Base-by-base conservation (phyloP, 371 early-diverging fungal genomes). In the Entomophthora muscae region DNA sequence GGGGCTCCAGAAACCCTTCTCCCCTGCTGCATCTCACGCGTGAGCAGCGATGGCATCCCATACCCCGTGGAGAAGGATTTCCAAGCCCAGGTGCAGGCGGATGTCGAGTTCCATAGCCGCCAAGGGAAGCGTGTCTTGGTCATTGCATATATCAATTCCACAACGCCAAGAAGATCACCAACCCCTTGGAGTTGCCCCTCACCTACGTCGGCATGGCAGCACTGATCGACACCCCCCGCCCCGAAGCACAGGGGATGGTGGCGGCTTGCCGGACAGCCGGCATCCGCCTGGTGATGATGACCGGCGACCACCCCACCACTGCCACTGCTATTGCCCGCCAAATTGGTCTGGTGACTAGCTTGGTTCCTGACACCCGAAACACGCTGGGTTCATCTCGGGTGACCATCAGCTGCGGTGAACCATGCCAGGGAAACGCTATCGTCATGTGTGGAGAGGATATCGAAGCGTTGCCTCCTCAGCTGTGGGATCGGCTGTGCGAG, bases 1-100 rank as follows among this genome's bases (percentile, higher is more conserved):
- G 89, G 88, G 57, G 90, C 89, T 24, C 90, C 89, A 51, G 90
- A 90, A 69, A 73, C 80, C 21, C 72, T 92, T 53, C 51, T 85
- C 33, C 73, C 67, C 1, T 66, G 66, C 42, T 83, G 84, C 67
- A 64, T 81, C 42, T 66, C 70, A 1, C 54, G 59, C 12, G n/a
- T 51, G 51, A 51, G 12, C n/a, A 7, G 12, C 10, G n/a, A 7
- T 51, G 51, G 51, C 12, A n/a, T n/a, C 51, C 12, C n/a, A 51
- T n/a, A n/a, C n/a, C 51, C 51, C 12, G 12, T 51, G 51, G n/a
- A 7, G n/a, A 51, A 12, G 51, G 51, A 51, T 12, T n/a, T 51
- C 51, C 3, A 54, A 5, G 63, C 72, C 1, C 87, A 88, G 71
- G 24, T 54, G 17, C 54, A 17, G 22, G n/a, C 10, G n/a, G 51